A percentile compares a stretch with the other conserved stretches of the same genome.
Evolutionary conservation across 2,329 filamentous ascomycete genomes (phyloP).

Genomic region (Neofusicoccum cordaticola): DNA sequence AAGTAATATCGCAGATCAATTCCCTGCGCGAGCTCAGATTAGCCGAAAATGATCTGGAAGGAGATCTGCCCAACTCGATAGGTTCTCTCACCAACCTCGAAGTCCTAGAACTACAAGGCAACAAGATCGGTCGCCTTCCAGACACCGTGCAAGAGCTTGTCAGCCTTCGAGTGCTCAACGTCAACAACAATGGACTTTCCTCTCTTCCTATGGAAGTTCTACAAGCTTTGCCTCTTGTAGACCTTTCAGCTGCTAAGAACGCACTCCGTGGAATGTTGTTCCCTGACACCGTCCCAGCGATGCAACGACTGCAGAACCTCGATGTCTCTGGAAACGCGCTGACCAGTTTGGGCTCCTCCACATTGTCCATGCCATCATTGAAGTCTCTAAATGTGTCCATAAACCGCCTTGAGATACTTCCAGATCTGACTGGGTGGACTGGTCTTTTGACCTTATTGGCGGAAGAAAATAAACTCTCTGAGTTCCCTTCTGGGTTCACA

Average conservation of each 20-base stretch:
- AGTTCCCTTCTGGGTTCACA: conserved; percentile 74
- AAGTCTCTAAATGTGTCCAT: conserved; percentile 73
- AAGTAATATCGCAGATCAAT: conserved; percentile 69
- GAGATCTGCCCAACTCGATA: conserved; percentile 59
- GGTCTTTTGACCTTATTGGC: conserved; percentile 70
- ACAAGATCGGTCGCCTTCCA: conserved; percentile 72
- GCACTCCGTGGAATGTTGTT: conserved; percentile 72
- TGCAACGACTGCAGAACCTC: conserved; percentile 68
- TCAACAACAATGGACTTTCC: conserved; percentile 70
- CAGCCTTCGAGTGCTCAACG: conserved; percentile 71
- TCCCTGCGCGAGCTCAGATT: conserved; percentile 77
- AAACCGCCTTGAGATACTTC: conserved; percentile 73
- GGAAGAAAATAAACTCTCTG: conserved; percentile 76
- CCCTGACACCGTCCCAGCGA: conserved; percentile 40
- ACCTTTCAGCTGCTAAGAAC: conserved; percentile 76
- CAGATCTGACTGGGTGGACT: conserved; percentile 71
- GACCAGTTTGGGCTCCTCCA: conserved; percentile 47
- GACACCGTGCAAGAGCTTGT: conserved; percentile 63
- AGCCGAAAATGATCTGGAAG: conserved; percentile 67
- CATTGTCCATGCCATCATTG: conserved; percentile 66
- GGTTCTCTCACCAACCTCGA: conserved; percentile 68
- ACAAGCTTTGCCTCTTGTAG: conserved; percentile 65
- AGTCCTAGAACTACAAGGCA: conserved; percentile 75
- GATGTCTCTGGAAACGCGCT: conserved; percentile 78
- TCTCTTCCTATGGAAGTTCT: conserved; percentile 69